These are phyloP conservation scores for Carallia pectinifolia DNA, from an alignment of 345 rosid genomes.

Conservation along the genomic window DNA sequence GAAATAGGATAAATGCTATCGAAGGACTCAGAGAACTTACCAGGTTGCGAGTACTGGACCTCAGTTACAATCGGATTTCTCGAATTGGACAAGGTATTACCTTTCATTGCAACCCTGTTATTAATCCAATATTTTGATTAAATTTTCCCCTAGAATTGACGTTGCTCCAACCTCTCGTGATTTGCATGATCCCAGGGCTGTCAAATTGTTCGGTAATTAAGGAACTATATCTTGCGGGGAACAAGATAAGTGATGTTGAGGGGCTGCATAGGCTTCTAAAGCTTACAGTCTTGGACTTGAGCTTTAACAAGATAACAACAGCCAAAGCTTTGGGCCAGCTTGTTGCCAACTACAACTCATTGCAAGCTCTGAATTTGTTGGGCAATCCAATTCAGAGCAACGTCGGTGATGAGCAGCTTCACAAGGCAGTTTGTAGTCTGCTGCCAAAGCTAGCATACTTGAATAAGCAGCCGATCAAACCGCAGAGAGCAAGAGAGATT, in stretches of 20 bases:
- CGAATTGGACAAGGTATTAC: conserved; percentile 81
- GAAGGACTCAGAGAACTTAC: conserved; percentile 89
- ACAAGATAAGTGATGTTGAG: conserved; percentile 82
- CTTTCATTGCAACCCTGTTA: background rate
- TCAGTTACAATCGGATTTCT: conserved; percentile 87
- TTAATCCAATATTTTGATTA: background rate
- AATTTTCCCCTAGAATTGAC: background rate
- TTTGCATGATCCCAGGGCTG: conserved; percentile 46
- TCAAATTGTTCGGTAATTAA: conserved; percentile 80
- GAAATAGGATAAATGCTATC: conserved; percentile 70
- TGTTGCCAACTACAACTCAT: conserved; percentile 79
- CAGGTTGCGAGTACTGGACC: conserved; percentile 70
- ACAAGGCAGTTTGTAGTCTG: conserved; percentile 65
- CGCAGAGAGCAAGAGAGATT: conserved; percentile 66
- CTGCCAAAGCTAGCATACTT: conserved; percentile 76
- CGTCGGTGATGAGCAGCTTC: conserved; percentile 73
- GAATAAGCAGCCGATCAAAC: conserved; percentile 80
- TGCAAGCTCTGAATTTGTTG: conserved; percentile 69
- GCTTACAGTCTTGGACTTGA: conserved; percentile 76
- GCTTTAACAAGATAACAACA: conserved; percentile 95
- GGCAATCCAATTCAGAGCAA: conserved; percentile 87
- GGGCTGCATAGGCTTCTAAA: conserved; percentile 89
- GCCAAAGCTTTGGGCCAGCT: conserved; percentile 84
- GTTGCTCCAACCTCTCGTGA: background rate
- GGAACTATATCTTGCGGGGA: conserved; percentile 86